These are phyloP conservation scores for Clitopilus passeckerianus DNA, from an alignment of 768 basidiomycete species.

Conservation along the genomic window DNA sequence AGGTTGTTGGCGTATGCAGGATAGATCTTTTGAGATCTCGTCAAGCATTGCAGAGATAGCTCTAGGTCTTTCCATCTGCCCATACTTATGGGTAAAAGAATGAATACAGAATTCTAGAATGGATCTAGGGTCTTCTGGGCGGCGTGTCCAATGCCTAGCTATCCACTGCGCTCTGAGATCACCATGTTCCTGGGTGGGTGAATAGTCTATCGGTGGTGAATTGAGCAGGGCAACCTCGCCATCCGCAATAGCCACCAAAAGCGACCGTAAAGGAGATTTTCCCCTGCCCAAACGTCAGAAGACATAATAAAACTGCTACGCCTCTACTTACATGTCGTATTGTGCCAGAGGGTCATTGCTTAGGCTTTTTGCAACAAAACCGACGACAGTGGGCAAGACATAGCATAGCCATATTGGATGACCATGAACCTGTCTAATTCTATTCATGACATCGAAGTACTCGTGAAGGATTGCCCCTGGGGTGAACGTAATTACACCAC, in stretches of 20 bases:
- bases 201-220: conserved; percentile 37
- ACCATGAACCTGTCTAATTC: conserved; percentile 45
- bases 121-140: conserved; percentile 27
- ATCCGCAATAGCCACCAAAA: conserved; percentile 47
- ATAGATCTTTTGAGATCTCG: conserved; percentile 45
- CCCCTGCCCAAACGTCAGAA: conserved; percentile 20
- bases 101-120: conserved; percentile 40
- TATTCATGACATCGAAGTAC: conserved; percentile 39
- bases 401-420: conserved; percentile 71
- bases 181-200: conserved; percentile 10
- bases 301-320: background rate
- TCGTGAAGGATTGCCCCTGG: conserved; percentile 53
- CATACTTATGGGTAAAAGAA: conserved; percentile 32
- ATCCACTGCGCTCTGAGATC: conserved; percentile 31
- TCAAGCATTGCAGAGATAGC: conserved; percentile 34
- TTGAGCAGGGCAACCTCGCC: conserved; percentile 51
- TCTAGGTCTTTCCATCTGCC: conserved; percentile 25
- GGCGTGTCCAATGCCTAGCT: conserved; percentile 23
- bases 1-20: conserved; percentile 58
- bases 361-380: conserved; percentile 39
- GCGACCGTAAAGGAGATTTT: conserved; percentile 29
- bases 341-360: conserved; percentile 33
- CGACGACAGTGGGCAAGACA: conserved; percentile 60
- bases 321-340: conserved; percentile 32
- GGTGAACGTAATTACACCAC: conserved; percentile 71